These are phyloP conservation scores for Geotrichum reessii DNA, from an alignment of 1,139 yeast genomes.

Conservation along the genomic window DNA sequence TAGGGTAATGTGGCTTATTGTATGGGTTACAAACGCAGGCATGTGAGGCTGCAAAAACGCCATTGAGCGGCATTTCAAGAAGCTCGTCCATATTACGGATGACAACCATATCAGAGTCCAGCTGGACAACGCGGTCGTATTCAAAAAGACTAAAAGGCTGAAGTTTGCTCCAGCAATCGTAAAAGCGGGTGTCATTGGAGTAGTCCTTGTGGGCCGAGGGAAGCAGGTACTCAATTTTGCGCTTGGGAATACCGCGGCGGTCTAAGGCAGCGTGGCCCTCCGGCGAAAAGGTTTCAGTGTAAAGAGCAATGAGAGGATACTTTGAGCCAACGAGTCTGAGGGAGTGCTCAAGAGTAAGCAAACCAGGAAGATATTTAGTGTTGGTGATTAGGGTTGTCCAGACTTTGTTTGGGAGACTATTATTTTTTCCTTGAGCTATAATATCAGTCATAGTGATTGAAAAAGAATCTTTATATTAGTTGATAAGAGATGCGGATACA, in stretches of 20 bases:
- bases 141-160: conserved; percentile 47
- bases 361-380: conserved; percentile 45
- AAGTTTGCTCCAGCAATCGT: conserved; percentile 55
- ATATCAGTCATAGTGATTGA: too few species aligned
- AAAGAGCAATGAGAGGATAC: conserved; percentile 48
- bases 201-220: conserved; percentile 43
- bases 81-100: conserved; percentile 52
- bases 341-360: conserved; percentile 46
- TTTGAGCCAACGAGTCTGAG: conserved; percentile 39
- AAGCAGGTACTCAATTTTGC: conserved; percentile 40
- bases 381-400: conserved; percentile 55
- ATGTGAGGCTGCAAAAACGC: conserved; percentile 50
- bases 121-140: conserved; percentile 46
- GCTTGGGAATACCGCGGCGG: conserved; percentile 39
- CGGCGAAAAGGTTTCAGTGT: conserved; percentile 42
- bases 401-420: conserved; percentile 28
- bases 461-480: too few species aligned
- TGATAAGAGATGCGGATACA: too few species aligned
- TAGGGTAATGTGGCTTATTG: conserved; percentile 47
- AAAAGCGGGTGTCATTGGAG: conserved; percentile 45
- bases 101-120: conserved; percentile 55
- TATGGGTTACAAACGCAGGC: conserved; percentile 58
- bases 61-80: conserved; percentile 38
- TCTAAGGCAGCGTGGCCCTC: conserved; percentile 41
- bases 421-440: not conserved